Evolutionary conservation across 2,329 filamentous ascomycete species (phyloP).

Genomic region (Fusarium staphyleae): DNA sequence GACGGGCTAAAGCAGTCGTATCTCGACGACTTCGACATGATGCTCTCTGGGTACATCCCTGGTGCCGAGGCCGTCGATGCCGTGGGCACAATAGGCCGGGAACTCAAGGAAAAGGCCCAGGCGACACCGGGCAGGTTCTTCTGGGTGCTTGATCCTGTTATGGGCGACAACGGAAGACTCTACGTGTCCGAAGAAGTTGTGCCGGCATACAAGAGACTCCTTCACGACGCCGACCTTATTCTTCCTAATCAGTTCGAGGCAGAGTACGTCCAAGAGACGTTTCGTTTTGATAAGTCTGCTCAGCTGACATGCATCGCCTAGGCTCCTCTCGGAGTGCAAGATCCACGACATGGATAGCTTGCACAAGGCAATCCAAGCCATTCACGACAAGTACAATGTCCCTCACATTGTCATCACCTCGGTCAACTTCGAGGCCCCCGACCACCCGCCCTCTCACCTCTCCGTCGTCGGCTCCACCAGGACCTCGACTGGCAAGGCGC

Average conservation of each 20-base stretch:
- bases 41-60: constrained; percentile 94
- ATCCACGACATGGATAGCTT: constrained; percentile 79
- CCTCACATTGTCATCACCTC: constrained; percentile 95
- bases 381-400: constrained; percentile 78
- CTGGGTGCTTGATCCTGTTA: constrained; percentile 97
- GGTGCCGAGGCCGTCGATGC: constrained; percentile 84
- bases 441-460: constrained; percentile 60
- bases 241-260: constrained; percentile 97
- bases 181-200: constrained; percentile 94
- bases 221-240: constrained; percentile 86
- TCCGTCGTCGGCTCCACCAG: constrained; percentile 81
- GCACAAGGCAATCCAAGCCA: constrained; percentile 73
- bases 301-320: constrained; percentile 47
- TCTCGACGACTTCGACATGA: constrained; percentile 89
- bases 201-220: constrained; percentile 82
- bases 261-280: constrained; percentile 66
- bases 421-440: constrained; percentile 69
- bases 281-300: neutral
- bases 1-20: constrained; percentile 82
- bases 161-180: constrained; percentile 92
- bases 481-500: constrained; percentile 66
- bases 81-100: constrained; percentile 82
- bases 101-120: constrained; percentile 72
- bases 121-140: constrained; percentile 80
- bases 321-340: constrained; percentile 82